Conservation (phyloP, 2,329 filamentous ascomycete species). For the Aspergillus melleus region DNA sequence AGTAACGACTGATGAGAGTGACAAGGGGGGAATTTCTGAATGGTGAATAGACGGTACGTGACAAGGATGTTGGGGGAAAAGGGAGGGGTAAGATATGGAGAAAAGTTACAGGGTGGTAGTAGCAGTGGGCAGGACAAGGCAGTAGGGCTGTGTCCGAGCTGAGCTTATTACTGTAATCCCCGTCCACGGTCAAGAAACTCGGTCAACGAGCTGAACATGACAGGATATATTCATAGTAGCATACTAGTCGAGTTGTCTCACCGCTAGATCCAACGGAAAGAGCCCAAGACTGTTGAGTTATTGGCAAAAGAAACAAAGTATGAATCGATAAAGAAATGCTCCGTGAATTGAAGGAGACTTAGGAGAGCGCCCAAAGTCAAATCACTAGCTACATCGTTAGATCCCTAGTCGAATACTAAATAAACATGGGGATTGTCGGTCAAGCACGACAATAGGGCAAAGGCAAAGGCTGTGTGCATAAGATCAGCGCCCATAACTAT, state of each 20-base stretch:
- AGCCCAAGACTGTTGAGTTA: not conserved
- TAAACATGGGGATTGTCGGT: slow-evolving; percentile 4
- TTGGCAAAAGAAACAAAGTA: not conserved
- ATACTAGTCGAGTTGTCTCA: not conserved
- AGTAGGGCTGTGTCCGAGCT: not conserved
- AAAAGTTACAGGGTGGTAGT: not conserved
- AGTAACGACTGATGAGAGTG: not conserved
- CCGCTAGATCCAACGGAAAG: not conserved
- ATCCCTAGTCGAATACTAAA: not conserved
- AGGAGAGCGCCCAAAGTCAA: not conserved
- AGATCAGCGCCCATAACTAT: not conserved
- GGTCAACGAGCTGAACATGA: not conserved
- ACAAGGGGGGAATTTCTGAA: not conserved
- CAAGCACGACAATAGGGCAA: slow-evolving; percentile 1
- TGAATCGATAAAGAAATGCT: too few species aligned
- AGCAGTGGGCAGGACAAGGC: not conserved
- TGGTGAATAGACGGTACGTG: not conserved
- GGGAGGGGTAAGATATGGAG: not conserved
- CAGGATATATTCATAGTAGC: not conserved
- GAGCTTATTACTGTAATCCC: not conserved
- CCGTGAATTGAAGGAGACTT: too few species aligned
- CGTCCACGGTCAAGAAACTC: not conserved
- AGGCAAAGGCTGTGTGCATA: not conserved
- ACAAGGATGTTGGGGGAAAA: not conserved
- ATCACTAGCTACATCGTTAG: not conserved